Evolutionary conservation across 2,329 filamentous ascomycete genomes (phyloP).

Genomic region (Phaeosphaeria sp.): DNA sequence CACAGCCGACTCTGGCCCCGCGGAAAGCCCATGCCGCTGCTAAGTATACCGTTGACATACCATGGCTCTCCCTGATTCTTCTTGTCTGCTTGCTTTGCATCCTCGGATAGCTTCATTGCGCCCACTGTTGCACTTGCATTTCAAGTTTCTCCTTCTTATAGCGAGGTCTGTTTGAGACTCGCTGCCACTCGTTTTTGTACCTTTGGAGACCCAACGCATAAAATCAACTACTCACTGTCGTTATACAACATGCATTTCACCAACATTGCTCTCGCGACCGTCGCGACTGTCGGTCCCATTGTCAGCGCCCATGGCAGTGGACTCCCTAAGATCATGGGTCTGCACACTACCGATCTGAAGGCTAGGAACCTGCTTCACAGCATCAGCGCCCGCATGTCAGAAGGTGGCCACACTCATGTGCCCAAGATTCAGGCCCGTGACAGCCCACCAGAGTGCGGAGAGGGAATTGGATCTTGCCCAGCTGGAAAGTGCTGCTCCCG

Average conservation of each 20-base stretch:
- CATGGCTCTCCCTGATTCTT: neutral
- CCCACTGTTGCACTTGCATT: neutral
- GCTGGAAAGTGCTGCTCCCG: conserved; percentile 46
- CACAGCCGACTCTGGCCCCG: neutral
- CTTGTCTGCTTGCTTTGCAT: neutral
- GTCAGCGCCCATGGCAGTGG: conserved; percentile 38
- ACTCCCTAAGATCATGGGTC: conserved; percentile 42
- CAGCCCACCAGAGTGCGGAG: conserved; percentile 40
- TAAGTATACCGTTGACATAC: neutral
- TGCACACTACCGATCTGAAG: conserved; percentile 43
- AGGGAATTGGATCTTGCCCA: conserved; percentile 35
- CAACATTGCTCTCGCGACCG: conserved; percentile 34
- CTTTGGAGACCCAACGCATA: neutral
- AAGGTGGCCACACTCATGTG: conserved; percentile 24
- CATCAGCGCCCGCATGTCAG: conserved; percentile 32
- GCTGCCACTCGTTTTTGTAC: conserved; percentile 1
- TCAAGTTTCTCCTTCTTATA: neutral
- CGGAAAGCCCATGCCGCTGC: neutral
- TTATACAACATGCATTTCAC: conserved; percentile 40
- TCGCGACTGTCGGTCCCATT: conserved; percentile 38
- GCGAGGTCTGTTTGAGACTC: neutral
- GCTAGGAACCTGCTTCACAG: conserved; percentile 38
- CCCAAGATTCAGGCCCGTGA: conserved; percentile 29
- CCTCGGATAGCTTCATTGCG: neutral
- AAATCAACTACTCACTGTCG: neutral